phyloP scores from a whole-genome alignment of 495 filamentous ascomycete genomes.

The Parathielavia hyrcaniae region DNA sequence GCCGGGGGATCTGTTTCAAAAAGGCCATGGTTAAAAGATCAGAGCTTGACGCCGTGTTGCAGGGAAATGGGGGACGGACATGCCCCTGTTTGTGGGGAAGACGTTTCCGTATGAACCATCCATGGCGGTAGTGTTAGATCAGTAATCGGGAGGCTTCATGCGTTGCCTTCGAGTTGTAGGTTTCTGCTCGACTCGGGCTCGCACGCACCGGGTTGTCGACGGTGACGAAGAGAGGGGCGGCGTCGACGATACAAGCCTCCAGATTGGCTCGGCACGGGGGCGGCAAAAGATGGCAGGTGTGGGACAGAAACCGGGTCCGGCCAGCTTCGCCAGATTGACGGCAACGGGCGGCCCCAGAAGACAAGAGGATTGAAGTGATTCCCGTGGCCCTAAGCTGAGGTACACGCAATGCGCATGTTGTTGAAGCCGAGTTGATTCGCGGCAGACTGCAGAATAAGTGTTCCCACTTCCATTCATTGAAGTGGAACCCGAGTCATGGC shows the following conservation, averaged over 20 bases:
- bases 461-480: too few species aligned
- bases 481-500: too few species aligned
- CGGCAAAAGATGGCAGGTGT: constrained; percentile 19
- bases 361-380: neutral
- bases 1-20: constrained; percentile 28
- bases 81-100: constrained; percentile 22
- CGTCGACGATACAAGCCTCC: constrained; percentile 4
- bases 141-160: constrained; percentile 10
- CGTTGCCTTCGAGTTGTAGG: neutral
- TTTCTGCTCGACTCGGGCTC: neutral
- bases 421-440: too few species aligned
- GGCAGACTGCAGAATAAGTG: too few species aligned
- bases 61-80: constrained; percentile 15
- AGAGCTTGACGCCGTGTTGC: neutral
- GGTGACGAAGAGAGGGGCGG: neutral
- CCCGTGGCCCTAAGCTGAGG: neutral
- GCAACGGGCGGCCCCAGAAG: neutral
- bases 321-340: neutral
- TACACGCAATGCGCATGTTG: too few species aligned
- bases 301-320: neutral
- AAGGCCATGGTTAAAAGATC: neutral
- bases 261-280: constrained; percentile 14
- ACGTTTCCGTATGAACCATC: constrained; percentile 34
- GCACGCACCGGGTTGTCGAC: too few species aligned
- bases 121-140: constrained; percentile 20